These are phyloP conservation scores for Rhizomucor miehei DNA, from an alignment of 371 early-diverging fungal species.

Conservation along the genomic window DNA sequence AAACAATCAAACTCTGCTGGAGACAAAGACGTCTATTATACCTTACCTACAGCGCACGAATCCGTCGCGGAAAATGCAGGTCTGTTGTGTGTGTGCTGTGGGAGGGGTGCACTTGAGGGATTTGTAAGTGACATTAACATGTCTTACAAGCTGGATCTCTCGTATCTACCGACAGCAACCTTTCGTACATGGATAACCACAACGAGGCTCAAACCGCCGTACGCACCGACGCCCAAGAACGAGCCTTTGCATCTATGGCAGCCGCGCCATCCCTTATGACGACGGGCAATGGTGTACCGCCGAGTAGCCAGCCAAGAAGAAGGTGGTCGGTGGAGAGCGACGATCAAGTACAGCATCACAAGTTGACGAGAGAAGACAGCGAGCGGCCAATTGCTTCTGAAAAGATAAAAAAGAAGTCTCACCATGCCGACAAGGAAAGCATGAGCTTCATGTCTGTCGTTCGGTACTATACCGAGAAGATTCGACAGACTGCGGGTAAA, in stretches of 20 bases:
- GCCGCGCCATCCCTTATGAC: conserved; percentile 44
- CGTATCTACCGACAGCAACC: conserved; percentile 39
- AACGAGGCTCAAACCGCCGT: conserved; percentile 20
- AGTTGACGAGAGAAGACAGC: conserved; percentile 49
- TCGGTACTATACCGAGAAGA: conserved; percentile 49
- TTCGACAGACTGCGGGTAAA: conserved; percentile 33
- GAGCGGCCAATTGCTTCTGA: conserved; percentile 52
- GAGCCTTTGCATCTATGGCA: conserved; percentile 17
- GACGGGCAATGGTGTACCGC: conserved; percentile 7
- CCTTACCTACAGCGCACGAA: conserved; percentile 3
- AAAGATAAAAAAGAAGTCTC: conserved; percentile 47
- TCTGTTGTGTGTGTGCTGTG: not conserved
- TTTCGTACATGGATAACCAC: conserved; percentile 23
- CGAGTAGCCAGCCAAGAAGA: conserved; percentile 17
- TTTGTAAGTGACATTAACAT: conserved; percentile 4
- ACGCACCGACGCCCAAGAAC: conserved; percentile 1
- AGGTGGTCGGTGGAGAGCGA: conserved; percentile 25
- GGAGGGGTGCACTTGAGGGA: not conserved
- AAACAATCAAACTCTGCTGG: not conserved
- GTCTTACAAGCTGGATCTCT: conserved; percentile 25
- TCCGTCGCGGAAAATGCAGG: not conserved
- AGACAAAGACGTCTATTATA: not conserved
- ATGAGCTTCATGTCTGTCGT: conserved; percentile 42
- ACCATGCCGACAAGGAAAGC: conserved; percentile 34
- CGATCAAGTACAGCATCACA: conserved; percentile 33